phyloP scores from a whole-genome alignment of 805 yeast genomes.

The Cyberlindnera americana region DNA sequence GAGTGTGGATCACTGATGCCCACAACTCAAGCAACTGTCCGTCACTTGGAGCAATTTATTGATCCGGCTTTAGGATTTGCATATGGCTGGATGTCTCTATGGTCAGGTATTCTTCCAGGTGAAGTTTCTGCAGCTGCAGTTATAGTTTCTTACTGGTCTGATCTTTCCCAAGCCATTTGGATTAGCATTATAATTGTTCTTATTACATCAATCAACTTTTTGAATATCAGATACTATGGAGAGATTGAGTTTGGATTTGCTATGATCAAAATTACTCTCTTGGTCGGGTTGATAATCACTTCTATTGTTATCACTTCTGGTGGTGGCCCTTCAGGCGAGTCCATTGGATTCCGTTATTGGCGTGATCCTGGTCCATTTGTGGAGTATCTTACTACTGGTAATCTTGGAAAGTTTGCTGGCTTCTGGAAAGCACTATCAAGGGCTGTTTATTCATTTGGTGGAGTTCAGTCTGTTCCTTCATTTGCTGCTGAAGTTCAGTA shows the following conservation, averaged over 20 bases:
- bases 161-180: slow-evolving; percentile 41
- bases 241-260: slow-evolving; percentile 46
- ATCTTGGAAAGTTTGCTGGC: slow-evolving; percentile 55
- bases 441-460: slow-evolving; percentile 56
- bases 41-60: slow-evolving; percentile 34
- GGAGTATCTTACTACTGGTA: slow-evolving; percentile 28
- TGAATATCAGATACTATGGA: slow-evolving; percentile 41
- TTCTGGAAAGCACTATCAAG: slow-evolving; percentile 54
- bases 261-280: slow-evolving; percentile 38
- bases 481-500: slow-evolving; percentile 51
- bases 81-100: slow-evolving; percentile 41
- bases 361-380: slow-evolving; percentile 27
- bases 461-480: slow-evolving; percentile 50
- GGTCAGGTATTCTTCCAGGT: slow-evolving; percentile 40
- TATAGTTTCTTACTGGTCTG: slow-evolving; percentile 42
- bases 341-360: slow-evolving; percentile 39
- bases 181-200: slow-evolving; percentile 37
- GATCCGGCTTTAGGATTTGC: slow-evolving; percentile 44
- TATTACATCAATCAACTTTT: slow-evolving; percentile 33
- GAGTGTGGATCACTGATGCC: slow-evolving; percentile 37
- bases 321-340: slow-evolving; percentile 37
- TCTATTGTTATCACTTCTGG: slow-evolving; percentile 42
- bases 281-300: slow-evolving; percentile 44
- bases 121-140: slow-evolving; percentile 46
- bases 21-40: slow-evolving; percentile 33